These are phyloP conservation scores for Plenodomus biglobosus DNA, from an alignment of 2,329 filamentous ascomycete genomes.

Conservation along the genomic window DNA sequence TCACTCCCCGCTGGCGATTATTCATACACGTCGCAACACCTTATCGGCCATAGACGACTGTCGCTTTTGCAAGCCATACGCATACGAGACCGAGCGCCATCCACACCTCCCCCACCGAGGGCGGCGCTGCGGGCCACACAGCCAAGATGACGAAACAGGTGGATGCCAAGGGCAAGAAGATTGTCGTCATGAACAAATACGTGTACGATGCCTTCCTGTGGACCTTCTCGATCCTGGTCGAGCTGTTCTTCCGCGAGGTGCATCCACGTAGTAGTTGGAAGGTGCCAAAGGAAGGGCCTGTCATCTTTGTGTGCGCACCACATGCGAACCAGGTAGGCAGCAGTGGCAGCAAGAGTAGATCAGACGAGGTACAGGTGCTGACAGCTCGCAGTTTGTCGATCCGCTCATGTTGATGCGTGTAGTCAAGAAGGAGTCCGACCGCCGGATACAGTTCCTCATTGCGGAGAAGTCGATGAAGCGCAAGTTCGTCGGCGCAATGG, in stretches of 20 bases:
- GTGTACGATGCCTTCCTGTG: conserved; percentile 79
- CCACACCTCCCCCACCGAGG: neutral
- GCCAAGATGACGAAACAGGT: conserved; percentile 15
- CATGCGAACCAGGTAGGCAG: conserved; percentile 70
- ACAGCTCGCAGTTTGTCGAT: conserved; percentile 76
- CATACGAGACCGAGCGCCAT: neutral
- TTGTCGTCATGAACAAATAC: conserved; percentile 65
- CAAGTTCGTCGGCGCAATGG: conserved; percentile 83
- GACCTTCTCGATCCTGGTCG: conserved; percentile 78
- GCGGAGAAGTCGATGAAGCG: conserved; percentile 94
- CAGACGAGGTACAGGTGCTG: neutral
- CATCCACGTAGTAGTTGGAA: conserved; percentile 95
- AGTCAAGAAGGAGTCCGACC: conserved; percentile 79
- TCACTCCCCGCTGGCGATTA: conserved; percentile 6
- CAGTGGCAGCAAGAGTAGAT: neutral
- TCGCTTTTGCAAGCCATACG: neutral
- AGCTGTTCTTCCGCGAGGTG: conserved; percentile 97
- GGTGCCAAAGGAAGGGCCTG: conserved; percentile 81
- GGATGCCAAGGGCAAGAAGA: conserved; percentile 36
- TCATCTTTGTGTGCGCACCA: conserved; percentile 94
- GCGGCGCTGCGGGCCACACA: neutral
- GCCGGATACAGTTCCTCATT: conserved; percentile 88
- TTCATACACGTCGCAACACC: conserved; percentile 8
- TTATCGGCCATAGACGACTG: conserved; percentile 8
- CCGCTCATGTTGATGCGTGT: conserved; percentile 91